Evolutionary conservation across 768 basidiomycete genomes (phyloP), one percentile per base, ranked within the genome.

Genomic region (Hemileccinum rubropunctum): DNA sequence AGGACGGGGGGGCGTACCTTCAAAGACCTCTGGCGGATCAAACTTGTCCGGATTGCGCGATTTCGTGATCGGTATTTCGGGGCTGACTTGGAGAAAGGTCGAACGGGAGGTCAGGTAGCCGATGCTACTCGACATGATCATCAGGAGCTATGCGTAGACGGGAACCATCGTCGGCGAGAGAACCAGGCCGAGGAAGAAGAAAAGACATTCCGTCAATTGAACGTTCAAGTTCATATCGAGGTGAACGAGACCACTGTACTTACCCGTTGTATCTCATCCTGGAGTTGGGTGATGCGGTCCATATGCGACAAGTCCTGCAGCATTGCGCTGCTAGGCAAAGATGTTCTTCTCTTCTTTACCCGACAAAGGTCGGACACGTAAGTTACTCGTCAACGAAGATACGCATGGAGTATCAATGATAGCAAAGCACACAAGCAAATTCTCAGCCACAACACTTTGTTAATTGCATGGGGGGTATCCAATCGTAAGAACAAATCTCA

Each of bases 271-370:
- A 93, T 91, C 70, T 88, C 88, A 81, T 95, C 88, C 76, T 94
- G 91, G 47, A 95, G 83, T 68, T 95, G 93, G 10, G 93, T 94
- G 68, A 95, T 89, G 72, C 91, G 86, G 78, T 95, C 92, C 93
- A 94, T 94, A 76, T 90, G 84, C 69, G 88, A 82, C 68, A 91
- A 72, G 82, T 91, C 88, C 78, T 89, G 84, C 79, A 91, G 88
- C 88, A 91, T 91, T 75, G 73, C 88, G 80, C 82, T 81, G 82
- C 65, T 33, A 45, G 32, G 43, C 54, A 51, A 35, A 55, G 37
- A 32, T 26, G 49, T 15, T 36, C 18, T 38, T 46, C 35, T 44
- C 50, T 45, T 47, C 43, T 51, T 48, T 28, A 30, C 50, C 38
- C 47, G 47, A 49, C 50, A 17, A 43, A 44, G 30, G 41, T 60